Base-by-base conservation (phyloP, 2,329 filamentous ascomycete genomes). In the Pseudocercospora macadamiae region DNA sequence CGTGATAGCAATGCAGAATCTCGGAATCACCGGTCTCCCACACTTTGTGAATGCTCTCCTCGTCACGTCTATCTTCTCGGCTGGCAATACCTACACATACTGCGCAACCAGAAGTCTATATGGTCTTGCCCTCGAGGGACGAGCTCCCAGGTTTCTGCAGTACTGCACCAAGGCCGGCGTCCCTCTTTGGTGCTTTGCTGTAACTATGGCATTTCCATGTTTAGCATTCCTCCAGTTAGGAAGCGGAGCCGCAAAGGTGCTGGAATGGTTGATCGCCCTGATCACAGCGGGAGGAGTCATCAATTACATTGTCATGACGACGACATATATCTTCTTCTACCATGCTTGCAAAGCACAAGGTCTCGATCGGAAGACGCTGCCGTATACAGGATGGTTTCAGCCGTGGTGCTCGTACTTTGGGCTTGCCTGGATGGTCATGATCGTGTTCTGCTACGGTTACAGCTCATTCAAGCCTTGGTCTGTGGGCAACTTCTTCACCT, bases 151-250 rank as follows among this genome's bases (percentile, higher is more conserved):
- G 37, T 69, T 88, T 68, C 77, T 89, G 19, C 78, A 79, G 62
- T 82, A 82, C 70, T 84, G 80, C 66, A 88, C 81, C 12, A 80
- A 77, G 63, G 79, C 80, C 8, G 86, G 86, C 65, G 84, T 86
- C 0, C 84, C 84, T 6, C 79, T 86, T 61, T 84, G 79, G 67
- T 80, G 79, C 64, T 83, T 86, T 70, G 65, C 59, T 26, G 62
- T 84, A 3, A 79, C 81, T 56, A 67, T 73, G 60, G 47, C 61
- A 21, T 73, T 74, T 59, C 64, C 66, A 2, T 64, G 69, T 21
- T 61, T 74, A 2, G 62, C 70, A 2, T 73, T 74, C 62, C 59
- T 74, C 8, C 65, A 67, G 23, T 65, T 74, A 23, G 58, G 56
- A 9, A 63, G 54, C 23, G 57, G 63, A n/a, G 68, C 70, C 2